Evolutionary conservation across 768 basidiomycete species (phyloP).

Genomic region (Podaxis rugospora): DNA sequence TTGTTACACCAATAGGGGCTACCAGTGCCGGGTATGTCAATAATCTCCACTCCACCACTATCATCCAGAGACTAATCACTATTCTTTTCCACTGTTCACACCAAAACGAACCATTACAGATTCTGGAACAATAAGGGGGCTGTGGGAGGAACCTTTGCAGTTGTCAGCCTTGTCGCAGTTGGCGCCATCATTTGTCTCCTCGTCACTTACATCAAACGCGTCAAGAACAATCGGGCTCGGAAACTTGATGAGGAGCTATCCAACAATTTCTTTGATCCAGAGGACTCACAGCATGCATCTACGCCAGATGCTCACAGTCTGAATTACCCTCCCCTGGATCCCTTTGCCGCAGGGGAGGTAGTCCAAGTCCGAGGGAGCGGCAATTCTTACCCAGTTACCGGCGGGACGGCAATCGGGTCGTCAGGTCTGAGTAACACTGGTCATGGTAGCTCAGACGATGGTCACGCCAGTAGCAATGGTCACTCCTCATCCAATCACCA

Average conservation of each 20-base stretch:
- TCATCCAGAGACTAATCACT: neutral
- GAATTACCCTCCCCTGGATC: neutral
- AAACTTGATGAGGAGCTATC: neutral
- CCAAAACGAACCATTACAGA: conserved; percentile 20
- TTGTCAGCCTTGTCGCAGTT: conserved; percentile 32
- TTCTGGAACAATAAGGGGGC: conserved; percentile 45
- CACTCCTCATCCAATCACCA: conserved; percentile 4
- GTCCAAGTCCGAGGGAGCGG: neutral
- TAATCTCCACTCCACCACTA: neutral
- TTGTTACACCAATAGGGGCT: neutral
- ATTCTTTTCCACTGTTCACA: neutral
- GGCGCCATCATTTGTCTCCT: conserved; percentile 22
- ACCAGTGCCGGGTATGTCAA: neutral
- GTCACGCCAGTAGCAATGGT: neutral
- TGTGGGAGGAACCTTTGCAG: conserved; percentile 41
- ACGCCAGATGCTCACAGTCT: neutral
- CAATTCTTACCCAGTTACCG: neutral
- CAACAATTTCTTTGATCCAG: neutral
- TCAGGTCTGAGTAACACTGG: neutral
- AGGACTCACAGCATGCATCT: neutral
- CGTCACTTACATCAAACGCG: conserved; percentile 10
- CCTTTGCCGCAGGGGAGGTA: conserved; percentile 8
- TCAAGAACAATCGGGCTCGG: neutral
- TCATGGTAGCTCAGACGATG: neutral
- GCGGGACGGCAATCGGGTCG: neutral